A percentile compares a stretch with the other conserved stretches of the same genome.
phyloP scores from a whole-genome alignment of 352 stramenopile species.

The Globisporangium orthogonon region DNA sequence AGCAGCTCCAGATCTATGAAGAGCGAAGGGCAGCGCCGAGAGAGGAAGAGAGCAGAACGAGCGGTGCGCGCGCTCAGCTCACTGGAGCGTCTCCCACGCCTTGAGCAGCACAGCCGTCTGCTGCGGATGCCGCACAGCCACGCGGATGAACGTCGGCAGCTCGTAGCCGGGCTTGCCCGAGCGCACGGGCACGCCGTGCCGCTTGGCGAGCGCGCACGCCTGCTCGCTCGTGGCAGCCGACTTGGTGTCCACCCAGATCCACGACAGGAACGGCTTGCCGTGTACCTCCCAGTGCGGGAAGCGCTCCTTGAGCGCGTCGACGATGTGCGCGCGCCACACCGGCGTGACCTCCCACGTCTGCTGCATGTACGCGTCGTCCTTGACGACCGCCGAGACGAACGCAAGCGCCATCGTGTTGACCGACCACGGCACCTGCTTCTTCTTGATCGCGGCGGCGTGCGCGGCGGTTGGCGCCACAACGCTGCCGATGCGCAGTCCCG shows the following conservation, averaged over 20 bases:
- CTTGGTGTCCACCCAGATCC: conserved; percentile 88
- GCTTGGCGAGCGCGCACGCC: conserved; percentile 69
- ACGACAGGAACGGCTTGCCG: conserved; percentile 75
- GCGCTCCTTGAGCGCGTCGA: conserved; percentile 38
- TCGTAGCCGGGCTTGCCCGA: conserved; percentile 87
- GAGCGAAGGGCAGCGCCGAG: not conserved
- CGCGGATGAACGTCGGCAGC: conserved; percentile 75
- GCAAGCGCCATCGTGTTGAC: conserved; percentile 89
- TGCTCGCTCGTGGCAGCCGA: conserved; percentile 38
- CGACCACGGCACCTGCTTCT: conserved; percentile 90
- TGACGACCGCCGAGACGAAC: conserved; percentile 79
- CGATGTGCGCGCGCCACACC: conserved; percentile 62
- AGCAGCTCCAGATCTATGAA: not conserved
- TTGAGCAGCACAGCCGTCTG: conserved; percentile 66
- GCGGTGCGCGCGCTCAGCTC: not conserved
- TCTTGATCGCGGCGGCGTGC: conserved; percentile 80
- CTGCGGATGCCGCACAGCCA: conserved; percentile 73
- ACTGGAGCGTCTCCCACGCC: conserved; percentile 56
- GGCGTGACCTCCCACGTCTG: conserved; percentile 83
- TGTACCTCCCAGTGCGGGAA: conserved; percentile 69
- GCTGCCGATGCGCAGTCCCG: conserved; percentile 81
- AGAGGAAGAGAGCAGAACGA: not conserved
- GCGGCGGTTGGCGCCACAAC: conserved; percentile 78
- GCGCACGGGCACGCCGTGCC: conserved; percentile 81
- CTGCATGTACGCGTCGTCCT: conserved; percentile 71